phyloP scores from a whole-genome alignment of 2,329 filamentous ascomycete genomes.

The Nothopassalora personata region DNA sequence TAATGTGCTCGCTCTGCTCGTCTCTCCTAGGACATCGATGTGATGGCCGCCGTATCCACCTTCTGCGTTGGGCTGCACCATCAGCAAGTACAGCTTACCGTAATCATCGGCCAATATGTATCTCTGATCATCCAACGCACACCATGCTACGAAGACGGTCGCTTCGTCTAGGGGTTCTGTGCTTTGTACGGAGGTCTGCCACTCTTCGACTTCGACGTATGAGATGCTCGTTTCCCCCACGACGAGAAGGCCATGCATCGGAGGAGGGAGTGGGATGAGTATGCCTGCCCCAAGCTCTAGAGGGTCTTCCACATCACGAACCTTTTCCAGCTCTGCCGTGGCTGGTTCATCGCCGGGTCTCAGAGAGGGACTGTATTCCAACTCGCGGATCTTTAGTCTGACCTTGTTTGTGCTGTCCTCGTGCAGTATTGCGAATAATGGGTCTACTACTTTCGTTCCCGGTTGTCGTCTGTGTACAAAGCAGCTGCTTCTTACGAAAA shows the following conservation, averaged over 20 bases:
- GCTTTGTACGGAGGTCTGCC: slow-evolving; percentile 59
- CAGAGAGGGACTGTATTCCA: slow-evolving; percentile 47
- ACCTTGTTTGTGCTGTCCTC: slow-evolving; percentile 56
- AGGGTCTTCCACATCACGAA: slow-evolving; percentile 43
- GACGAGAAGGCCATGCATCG: slow-evolving; percentile 47
- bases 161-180: slow-evolving; percentile 63
- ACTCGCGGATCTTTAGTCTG: slow-evolving; percentile 50
- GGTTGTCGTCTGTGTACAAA: slow-evolving; percentile 54
- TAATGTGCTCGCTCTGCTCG: slow-evolving; percentile 70
- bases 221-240: slow-evolving; percentile 63
- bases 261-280: slow-evolving; percentile 56
- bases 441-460: slow-evolving; percentile 41
- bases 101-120: slow-evolving; percentile 93
- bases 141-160: slow-evolving; percentile 89
- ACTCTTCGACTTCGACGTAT: slow-evolving; percentile 81
- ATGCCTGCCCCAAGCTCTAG: slow-evolving; percentile 57
- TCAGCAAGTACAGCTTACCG: slow-evolving; percentile 77
- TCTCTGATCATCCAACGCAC: slow-evolving; percentile 70
- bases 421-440: slow-evolving; percentile 60
- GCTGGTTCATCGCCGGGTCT: slow-evolving; percentile 42
- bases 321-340: slow-evolving; percentile 50
- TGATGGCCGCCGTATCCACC: slow-evolving; percentile 68
- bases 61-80: slow-evolving; percentile 61
- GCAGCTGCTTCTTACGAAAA: slow-evolving; percentile 60
- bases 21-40: slow-evolving; percentile 61